Evolutionary conservation across 2,329 filamentous ascomycete genomes (phyloP), one percentile per base, ranked within the genome.

Genomic region (Rutstroemia sp.): DNA sequence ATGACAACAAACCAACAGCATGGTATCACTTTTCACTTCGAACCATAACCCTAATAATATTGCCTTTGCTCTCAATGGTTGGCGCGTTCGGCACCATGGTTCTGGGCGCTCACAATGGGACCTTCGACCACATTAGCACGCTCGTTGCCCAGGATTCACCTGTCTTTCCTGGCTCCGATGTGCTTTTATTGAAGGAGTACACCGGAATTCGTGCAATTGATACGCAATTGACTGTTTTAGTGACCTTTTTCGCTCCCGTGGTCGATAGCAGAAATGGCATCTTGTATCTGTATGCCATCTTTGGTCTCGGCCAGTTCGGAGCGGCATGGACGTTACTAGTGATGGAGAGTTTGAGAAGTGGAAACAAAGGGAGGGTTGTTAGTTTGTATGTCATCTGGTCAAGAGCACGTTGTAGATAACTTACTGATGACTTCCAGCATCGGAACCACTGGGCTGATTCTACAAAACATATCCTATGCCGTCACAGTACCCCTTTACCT

Each of bases 391-490:
- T 67, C 9, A 16, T 19, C 5, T 34, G 6, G 7, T 5, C 48
- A 2, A 6, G 9, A 44, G 19, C 23, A 4, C 1, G 30, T 34
- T 16, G 6, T 16, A n/a, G 5, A 27, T 10, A 41, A n/a, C 16
- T 47, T 49, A 42, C 58, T 60, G 25, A 60, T 23, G 27, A 39
- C 30, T 39, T 10, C 41, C 21, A 66, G 63, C 44, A 66, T 74
- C 58, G 65, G 71, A 54, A 63, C 73, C 2, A 70, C 76, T 34
- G 75, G 75, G 12, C 56, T 76, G 16, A 47, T 69, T 2, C 68
- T 74, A 2, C 76, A 77, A 60, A 69, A 73, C 9, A 61, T 74
- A 39, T 71, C 73, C 5, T 77, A 74, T 58, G 73, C 75, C 16
- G 69, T 77, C 53, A 71, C 73, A 4, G 68, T 71, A 1, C 76